Conservation (phyloP, 768 basidiomycete species). For the Serendipita vermifera region DNA sequence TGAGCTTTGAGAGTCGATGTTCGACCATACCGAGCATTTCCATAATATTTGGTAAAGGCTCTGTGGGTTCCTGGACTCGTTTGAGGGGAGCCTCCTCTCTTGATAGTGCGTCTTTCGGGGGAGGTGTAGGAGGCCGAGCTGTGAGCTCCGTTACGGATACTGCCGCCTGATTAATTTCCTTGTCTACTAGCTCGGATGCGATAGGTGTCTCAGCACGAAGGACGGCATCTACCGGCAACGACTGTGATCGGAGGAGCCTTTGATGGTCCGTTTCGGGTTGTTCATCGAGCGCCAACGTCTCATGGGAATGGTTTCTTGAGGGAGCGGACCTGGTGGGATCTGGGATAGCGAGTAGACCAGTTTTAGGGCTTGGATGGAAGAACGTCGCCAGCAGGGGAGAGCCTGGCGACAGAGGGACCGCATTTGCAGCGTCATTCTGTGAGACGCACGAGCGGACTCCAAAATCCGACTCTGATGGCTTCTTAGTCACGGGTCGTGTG, state of each 20-base stretch:
- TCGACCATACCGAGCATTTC: constrained; percentile 1
- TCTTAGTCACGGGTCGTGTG: constrained; percentile 8
- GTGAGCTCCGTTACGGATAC: neutral
- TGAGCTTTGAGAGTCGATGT: neutral
- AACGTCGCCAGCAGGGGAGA: constrained; percentile 1
- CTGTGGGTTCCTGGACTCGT: neutral
- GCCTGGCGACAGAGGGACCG: neutral
- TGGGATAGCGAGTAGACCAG: neutral
- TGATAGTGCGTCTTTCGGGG: neutral
- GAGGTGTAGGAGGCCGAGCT: neutral
- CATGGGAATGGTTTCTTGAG: neutral
- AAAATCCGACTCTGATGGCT: constrained; percentile 5
- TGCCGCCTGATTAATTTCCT: neutral
- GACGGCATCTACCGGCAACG: constrained; percentile 2
- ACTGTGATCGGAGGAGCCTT: neutral
- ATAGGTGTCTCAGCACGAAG: neutral
- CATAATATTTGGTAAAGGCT: constrained; percentile 1
- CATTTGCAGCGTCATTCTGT: constrained; percentile 2
- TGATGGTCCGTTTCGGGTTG: neutral
- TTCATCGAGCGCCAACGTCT: constrained; percentile 3
- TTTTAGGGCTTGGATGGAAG: neutral
- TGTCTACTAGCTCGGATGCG: neutral
- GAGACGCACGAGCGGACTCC: constrained; percentile 7
- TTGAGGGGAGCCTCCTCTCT: neutral
- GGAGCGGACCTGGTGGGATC: neutral